A percentile compares a stretch with the other conserved stretches of the same genome.
phyloP scores from a whole-genome alignment of 2,329 filamentous ascomycete genomes.

The Botrytis medusae region DNA sequence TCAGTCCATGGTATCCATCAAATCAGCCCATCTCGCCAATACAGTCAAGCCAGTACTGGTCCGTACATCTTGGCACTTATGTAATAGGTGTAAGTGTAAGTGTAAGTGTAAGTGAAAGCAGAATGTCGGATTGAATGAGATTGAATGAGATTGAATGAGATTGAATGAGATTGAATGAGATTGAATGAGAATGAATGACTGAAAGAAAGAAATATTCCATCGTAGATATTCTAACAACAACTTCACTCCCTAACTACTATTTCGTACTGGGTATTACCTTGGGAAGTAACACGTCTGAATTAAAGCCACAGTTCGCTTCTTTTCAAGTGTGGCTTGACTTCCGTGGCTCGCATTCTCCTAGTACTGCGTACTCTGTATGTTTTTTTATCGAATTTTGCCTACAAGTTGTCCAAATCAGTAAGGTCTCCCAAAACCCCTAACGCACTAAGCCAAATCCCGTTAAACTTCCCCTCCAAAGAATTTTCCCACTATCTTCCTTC shows the following conservation, averaged over 20 bases:
- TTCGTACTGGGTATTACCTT: too few relatives aligned
- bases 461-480: slow-evolving; percentile 23
- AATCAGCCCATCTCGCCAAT: not conserved
- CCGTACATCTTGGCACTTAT: not conserved
- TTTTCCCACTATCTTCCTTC: slow-evolving; percentile 18
- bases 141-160: not conserved
- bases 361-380: too few relatives aligned
- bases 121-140: not conserved
- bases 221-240: too few relatives aligned
- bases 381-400: not conserved
- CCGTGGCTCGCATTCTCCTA: not conserved
- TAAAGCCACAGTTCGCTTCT: not conserved
- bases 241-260: too few relatives aligned
- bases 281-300: not conserved
- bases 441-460: slow-evolving; percentile 10
- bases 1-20: not conserved
- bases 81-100: too few relatives aligned
- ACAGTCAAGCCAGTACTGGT: not conserved
- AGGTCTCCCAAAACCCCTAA: not conserved
- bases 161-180: too few relatives aligned
- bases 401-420: not conserved
- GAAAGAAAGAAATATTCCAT: not conserved
- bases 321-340: not conserved
- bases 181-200: not conserved
- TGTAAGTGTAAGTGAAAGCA: not conserved